These are phyloP conservation scores for Nicotiana noctiflora DNA, from an alignment of 257 asterid genomes.

Conservation along the genomic window DNA sequence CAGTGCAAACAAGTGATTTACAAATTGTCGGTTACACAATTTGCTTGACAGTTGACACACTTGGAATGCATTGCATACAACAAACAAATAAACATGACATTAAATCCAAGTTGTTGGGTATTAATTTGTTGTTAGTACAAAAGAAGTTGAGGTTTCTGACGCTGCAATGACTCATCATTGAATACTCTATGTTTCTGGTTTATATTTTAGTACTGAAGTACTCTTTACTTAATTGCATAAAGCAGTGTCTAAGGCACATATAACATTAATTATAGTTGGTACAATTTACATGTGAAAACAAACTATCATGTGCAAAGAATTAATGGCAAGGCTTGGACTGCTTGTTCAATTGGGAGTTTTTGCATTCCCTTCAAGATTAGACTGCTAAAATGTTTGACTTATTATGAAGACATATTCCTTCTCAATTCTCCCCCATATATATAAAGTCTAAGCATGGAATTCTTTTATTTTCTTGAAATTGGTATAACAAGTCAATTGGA, in stretches of 20 bases:
- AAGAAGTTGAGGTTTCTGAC: neutral
- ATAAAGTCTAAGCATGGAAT: neutral
- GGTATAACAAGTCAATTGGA: too few relatives aligned
- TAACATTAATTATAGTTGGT: neutral
- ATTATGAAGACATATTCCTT: neutral
- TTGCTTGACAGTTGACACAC: neutral
- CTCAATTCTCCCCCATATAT: neutral
- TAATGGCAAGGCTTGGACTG: neutral
- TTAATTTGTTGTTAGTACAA: neutral
- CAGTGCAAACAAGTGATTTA: neutral
- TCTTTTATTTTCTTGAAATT: neutral
- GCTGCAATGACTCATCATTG: neutral
- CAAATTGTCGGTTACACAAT: neutral
- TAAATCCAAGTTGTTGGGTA: neutral
- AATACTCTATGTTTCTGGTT: neutral
- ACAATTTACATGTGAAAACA: neutral
- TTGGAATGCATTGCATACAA: neutral
- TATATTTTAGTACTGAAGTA: too few relatives aligned
- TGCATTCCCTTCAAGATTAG: neutral
- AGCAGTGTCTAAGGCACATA: neutral
- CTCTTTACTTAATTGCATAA: too few relatives aligned
- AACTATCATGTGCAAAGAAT: neutral
- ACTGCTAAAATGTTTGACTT: neutral
- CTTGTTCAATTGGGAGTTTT: neutral
- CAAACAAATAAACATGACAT: neutral